phyloP scores from a whole-genome alignment of 192 early-diverging fungal species.

The Gigaspora rosea region DNA sequence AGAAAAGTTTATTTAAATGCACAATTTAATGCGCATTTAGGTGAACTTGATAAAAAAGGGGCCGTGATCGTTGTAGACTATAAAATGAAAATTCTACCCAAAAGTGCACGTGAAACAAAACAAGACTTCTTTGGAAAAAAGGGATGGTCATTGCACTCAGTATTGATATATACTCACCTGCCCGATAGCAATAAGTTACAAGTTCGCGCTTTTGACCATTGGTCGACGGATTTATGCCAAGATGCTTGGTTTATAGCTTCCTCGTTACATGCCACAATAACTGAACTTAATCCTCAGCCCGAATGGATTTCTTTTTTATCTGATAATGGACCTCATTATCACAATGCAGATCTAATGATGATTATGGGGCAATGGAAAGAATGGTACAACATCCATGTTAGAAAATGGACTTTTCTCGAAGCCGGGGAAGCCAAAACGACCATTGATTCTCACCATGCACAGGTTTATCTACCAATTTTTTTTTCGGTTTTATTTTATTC shows the following conservation, averaged over 20 bases:
- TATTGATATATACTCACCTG: neutral
- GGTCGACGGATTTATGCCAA: neutral
- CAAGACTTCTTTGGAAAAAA: constrained; percentile 7
- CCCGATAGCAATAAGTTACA: neutral
- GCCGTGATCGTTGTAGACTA: neutral
- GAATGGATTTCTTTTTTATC: no score
- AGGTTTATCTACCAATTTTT: neutral
- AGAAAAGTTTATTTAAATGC: constrained; percentile 4
- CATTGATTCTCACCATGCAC: neutral
- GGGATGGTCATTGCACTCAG: neutral
- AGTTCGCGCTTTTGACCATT: constrained; percentile 4
- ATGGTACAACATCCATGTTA: neutral
- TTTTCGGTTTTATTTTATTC: no score
- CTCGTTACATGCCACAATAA: neutral
- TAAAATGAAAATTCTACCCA: constrained; percentile 17
- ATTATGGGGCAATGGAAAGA: neutral
- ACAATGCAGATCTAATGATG: neutral
- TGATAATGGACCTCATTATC: neutral
- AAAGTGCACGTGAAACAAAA: constrained; percentile 6
- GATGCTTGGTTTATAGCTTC: constrained; percentile 8
- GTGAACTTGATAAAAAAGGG: neutral
- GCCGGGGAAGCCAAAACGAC: neutral
- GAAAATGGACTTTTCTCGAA: neutral
- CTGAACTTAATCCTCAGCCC: neutral
- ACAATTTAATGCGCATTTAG: neutral